Percentiles rank a stretch among this genome's conserved stretches.
phyloP scores from a whole-genome alignment of 2,329 filamentous ascomycete species.

The Scedosporium apiospermum region DNA sequence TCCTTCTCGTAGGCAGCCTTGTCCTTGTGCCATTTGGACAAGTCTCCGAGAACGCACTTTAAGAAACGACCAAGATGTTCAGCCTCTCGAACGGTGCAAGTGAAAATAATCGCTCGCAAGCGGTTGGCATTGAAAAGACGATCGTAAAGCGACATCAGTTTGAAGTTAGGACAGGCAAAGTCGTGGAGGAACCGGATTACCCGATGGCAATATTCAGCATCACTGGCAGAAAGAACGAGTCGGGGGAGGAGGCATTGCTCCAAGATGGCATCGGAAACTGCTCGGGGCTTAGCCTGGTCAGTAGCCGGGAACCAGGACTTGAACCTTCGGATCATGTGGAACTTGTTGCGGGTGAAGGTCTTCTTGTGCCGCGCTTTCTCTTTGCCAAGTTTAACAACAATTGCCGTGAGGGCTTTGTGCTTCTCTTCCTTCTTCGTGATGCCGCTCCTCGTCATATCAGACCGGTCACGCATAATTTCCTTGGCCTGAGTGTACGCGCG shows the following conservation, averaged over 20 bases:
- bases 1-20: conserved; percentile 69
- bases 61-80: conserved; percentile 91
- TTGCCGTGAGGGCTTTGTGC: conserved; percentile 58
- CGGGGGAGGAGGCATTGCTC: conserved; percentile 92
- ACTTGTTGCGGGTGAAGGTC: conserved; percentile 26
- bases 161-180: conserved; percentile 76
- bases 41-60: conserved; percentile 68
- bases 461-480: conserved; percentile 59
- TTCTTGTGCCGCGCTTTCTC: conserved; percentile 11
- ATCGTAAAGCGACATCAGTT: conserved; percentile 73
- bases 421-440: conserved; percentile 59
- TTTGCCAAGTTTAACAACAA: conserved; percentile 20
- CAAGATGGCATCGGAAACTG: conserved; percentile 66
- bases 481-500: conserved; percentile 58
- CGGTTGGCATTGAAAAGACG: conserved; percentile 77
- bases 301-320: conserved; percentile 66
- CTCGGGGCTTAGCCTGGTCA: conserved; percentile 39
- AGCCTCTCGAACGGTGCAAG: conserved; percentile 81
- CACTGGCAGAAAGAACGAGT: conserved; percentile 70
- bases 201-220: conserved; percentile 81
- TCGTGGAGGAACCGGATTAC: conserved; percentile 84
- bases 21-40: conserved; percentile 76
- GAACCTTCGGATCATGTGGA: conserved; percentile 66
- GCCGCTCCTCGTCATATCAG: conserved; percentile 60
- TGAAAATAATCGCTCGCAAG: conserved; percentile 74